phyloP scores from a whole-genome alignment of 805 yeast species.

The Teunomyces barrocoloradensis region DNA sequence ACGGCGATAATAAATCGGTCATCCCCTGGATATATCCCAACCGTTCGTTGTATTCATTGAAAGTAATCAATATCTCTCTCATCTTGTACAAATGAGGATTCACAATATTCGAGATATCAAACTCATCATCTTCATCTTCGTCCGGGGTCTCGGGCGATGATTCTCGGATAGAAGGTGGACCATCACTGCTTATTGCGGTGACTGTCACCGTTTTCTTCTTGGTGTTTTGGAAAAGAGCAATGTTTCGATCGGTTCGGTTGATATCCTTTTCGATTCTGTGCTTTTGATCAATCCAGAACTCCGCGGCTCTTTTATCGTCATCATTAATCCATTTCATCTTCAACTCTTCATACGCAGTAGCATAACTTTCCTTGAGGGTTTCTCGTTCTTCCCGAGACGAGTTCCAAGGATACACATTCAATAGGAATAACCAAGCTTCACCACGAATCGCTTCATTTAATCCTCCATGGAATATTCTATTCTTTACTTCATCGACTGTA shows the following conservation, averaged over 20 bases:
- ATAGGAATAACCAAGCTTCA: constrained; percentile 82
- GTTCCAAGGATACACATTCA: constrained; percentile 89
- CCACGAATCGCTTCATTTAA: constrained; percentile 54
- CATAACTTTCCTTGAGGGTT: constrained; percentile 53
- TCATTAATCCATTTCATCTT: constrained; percentile 68
- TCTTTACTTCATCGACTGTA: constrained; percentile 77
- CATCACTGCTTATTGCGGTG: constrained; percentile 23
- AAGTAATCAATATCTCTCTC: constrained; percentile 79
- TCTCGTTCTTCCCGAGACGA: constrained; percentile 67
- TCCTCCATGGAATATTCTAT: constrained; percentile 89
- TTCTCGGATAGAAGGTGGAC: constrained; percentile 17
- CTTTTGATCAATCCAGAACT: constrained; percentile 86
- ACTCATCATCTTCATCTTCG: constrained; percentile 40
- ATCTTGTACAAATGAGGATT: constrained; percentile 74
- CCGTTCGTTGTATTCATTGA: constrained; percentile 77
- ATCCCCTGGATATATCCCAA: constrained; percentile 97
- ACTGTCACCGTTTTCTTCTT: constrained; percentile 35
- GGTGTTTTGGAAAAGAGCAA: constrained; percentile 56
- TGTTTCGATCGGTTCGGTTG: constrained; percentile 81
- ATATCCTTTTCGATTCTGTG: constrained; percentile 91
- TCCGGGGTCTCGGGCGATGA: constrained; percentile 36
- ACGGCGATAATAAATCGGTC: constrained; percentile 89
- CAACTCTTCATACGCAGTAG: constrained; percentile 59
- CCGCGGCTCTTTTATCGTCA: constrained; percentile 47
- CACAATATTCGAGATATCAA: constrained; percentile 60